These are phyloP conservation scores for Asterophora parasitica DNA, from an alignment of 768 basidiomycete species.

Conservation along the genomic window DNA sequence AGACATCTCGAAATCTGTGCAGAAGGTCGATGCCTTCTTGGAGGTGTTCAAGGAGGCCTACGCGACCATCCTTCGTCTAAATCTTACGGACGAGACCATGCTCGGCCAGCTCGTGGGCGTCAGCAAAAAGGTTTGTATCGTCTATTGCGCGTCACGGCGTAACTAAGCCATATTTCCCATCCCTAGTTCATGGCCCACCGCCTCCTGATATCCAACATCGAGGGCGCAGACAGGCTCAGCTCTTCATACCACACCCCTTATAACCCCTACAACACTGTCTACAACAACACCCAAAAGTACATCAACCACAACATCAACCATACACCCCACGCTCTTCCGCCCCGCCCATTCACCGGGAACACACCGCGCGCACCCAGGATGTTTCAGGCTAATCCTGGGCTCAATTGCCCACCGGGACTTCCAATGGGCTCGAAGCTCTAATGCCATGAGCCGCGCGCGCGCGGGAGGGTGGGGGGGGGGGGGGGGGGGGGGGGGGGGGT, in stretches of 20 bases:
- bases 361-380: background rate
- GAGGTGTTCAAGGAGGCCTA: constrained; percentile 31
- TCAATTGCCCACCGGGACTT: too few relatives aligned
- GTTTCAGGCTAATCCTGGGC: background rate
- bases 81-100: constrained; percentile 14
- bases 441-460: background rate
- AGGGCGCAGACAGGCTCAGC: background rate
- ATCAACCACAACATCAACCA: too few relatives aligned
- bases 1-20: constrained; percentile 33
- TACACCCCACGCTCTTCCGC: background rate
- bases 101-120: constrained; percentile 25
- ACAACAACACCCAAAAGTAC: too few relatives aligned
- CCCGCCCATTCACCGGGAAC: background rate
- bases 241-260: too few relatives aligned
- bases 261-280: too few relatives aligned
- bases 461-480: too few relatives aligned
- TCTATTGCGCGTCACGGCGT: background rate
- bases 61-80: constrained; percentile 18
- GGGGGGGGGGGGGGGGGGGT: too few relatives aligned
- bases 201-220: background rate
- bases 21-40: constrained; percentile 27
- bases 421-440: background rate
- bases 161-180: background rate
- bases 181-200: background rate
- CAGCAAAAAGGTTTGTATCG: constrained; percentile 17